These are phyloP conservation scores for Passalora sequoiae DNA, from an alignment of 2,329 filamentous ascomycete genomes.

Conservation along the genomic window DNA sequence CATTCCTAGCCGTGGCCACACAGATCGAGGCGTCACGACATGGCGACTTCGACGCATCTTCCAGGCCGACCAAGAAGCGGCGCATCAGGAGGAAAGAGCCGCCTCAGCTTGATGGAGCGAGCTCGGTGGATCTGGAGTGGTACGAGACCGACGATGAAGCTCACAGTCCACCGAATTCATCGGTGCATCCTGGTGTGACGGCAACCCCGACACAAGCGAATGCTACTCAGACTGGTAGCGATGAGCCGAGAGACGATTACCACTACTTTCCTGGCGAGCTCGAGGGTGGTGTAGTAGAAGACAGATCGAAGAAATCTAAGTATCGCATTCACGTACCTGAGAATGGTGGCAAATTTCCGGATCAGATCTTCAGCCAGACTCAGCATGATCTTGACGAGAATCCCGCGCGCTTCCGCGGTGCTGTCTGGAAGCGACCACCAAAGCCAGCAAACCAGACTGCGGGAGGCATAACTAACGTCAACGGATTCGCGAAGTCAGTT, in stretches of 20 bases:
- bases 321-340: slow-evolving; percentile 43
- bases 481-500: slow-evolving; percentile 2
- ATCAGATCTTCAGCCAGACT: slow-evolving; percentile 42
- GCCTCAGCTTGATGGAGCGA: slow-evolving; percentile 24
- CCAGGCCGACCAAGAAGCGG: slow-evolving; percentile 32
- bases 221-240: slow-evolving; percentile 8
- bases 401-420: slow-evolving; percentile 43
- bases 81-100: slow-evolving; percentile 18
- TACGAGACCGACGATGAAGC: slow-evolving; percentile 21
- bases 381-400: slow-evolving; percentile 37
- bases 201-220: slow-evolving; percentile 7
- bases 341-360: slow-evolving; percentile 37
- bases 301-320: slow-evolving; percentile 33
- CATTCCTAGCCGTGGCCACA: slow-evolving; percentile 30
- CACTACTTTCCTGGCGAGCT: slow-evolving; percentile 29
- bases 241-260: slow-evolving; percentile 15
- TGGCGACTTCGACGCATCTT: slow-evolving; percentile 30
- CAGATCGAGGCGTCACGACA: slow-evolving; percentile 29
- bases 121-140: slow-evolving; percentile 20
- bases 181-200: slow-evolving; percentile 6
- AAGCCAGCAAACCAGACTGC: slow-evolving; percentile 14
- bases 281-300: slow-evolving; percentile 10
- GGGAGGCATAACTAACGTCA: slow-evolving; percentile 8
- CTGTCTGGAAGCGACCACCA: slow-evolving; percentile 44
- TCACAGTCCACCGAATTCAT: slow-evolving; percentile 15